These are phyloP conservation scores for Purpureocillium takamizusanense DNA, from an alignment of 2,329 filamentous ascomycete genomes.

Conservation along the genomic window DNA sequence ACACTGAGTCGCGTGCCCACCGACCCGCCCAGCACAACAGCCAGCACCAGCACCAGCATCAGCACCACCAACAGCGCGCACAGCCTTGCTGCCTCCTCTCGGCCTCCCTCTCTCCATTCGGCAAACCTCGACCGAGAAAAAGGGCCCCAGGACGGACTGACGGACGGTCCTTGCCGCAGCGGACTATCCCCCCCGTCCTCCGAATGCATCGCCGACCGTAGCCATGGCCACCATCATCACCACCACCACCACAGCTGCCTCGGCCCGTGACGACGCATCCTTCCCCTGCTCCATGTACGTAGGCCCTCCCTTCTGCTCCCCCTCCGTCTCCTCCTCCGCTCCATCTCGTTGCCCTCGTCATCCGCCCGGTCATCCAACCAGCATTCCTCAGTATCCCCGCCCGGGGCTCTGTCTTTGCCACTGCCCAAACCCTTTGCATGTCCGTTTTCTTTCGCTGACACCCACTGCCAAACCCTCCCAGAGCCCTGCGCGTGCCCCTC, in stretches of 20 bases:
- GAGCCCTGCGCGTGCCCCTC: conserved; percentile 70
- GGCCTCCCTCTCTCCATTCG: too few relatives aligned
- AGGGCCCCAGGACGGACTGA: too few relatives aligned
- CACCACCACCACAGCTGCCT: conserved; percentile 18
- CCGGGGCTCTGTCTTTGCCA: too few relatives aligned
- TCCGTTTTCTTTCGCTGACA: too few relatives aligned
- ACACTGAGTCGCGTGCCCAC: background rate
- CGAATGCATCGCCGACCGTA: conserved; percentile 1
- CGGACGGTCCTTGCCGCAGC: too few relatives aligned
- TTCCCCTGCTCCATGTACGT: conserved; percentile 58
- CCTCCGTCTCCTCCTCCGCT: conserved; percentile 1
- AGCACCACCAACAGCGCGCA: background rate
- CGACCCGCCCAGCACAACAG: background rate
- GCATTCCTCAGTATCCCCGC: too few relatives aligned
- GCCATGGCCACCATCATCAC: conserved; percentile 20
- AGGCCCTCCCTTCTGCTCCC: conserved; percentile 2
- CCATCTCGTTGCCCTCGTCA: too few relatives aligned
- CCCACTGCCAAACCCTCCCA: too few relatives aligned
- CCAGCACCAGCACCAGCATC: background rate
- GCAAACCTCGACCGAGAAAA: too few relatives aligned
- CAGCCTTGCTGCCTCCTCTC: background rate
- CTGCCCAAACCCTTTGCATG: background rate
- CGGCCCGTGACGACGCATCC: conserved; percentile 25
- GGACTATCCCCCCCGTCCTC: too few relatives aligned
- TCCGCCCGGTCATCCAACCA: too few relatives aligned